Conservation (phyloP, 768 basidiomycete species). For the Podaxis rugospora region DNA sequence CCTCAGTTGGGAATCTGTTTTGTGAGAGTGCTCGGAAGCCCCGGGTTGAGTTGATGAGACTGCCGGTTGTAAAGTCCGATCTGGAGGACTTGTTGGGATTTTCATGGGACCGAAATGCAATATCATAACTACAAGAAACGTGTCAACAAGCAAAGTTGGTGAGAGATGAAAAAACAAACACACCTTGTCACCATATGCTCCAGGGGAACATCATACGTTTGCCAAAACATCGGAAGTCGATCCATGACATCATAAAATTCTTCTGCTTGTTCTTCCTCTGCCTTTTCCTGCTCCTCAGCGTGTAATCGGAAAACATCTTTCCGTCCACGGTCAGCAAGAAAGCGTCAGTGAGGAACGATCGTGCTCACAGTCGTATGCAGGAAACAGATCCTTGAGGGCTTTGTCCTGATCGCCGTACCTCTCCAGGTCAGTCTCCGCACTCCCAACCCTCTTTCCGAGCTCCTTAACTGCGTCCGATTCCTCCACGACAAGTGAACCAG, state of each 20-base stretch:
- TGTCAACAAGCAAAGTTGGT: background rate
- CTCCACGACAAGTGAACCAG: conserved; percentile 19
- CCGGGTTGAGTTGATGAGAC: conserved; percentile 43
- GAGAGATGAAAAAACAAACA: conserved; percentile 11
- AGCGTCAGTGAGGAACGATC: background rate
- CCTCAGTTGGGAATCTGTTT: conserved; percentile 38
- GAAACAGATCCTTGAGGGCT: conserved; percentile 43
- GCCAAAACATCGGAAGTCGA: conserved; percentile 52
- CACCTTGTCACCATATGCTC: conserved; percentile 65
- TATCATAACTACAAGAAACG: conserved; percentile 47
- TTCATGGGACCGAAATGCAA: conserved; percentile 50
- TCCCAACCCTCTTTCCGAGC: conserved; percentile 25
- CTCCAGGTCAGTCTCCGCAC: conserved; percentile 32
- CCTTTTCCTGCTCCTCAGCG: conserved; percentile 19
- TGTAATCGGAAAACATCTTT: conserved; percentile 36
- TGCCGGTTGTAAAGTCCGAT: conserved; percentile 57
- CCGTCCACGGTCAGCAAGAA: too few relatives aligned
- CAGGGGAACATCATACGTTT: conserved; percentile 38
- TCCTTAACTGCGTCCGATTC: conserved; percentile 38
- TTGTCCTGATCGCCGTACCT: conserved; percentile 41
- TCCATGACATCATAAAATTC: conserved; percentile 47
- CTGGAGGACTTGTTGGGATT: conserved; percentile 39
- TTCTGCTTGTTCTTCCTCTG: conserved; percentile 32
- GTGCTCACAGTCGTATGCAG: conserved; percentile 52
- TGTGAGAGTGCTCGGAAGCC: conserved; percentile 50